A percentile compares a stretch with the other conserved stretches of the same genome.
Evolutionary conservation across 805 yeast species (phyloP).

Genomic region (Kuraishia piskuri): DNA sequence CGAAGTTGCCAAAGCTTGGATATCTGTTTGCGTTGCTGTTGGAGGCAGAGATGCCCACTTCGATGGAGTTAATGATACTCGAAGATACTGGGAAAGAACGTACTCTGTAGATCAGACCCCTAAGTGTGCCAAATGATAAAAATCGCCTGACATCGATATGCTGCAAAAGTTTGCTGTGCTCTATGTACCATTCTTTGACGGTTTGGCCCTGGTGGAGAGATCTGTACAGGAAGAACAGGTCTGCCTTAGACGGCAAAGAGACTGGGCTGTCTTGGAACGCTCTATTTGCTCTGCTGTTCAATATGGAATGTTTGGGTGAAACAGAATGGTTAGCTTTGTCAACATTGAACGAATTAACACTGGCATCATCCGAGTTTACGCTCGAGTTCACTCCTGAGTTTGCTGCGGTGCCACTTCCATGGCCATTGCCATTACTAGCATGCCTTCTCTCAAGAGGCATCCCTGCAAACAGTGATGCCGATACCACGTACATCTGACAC

Average conservation of each 20-base stretch:
- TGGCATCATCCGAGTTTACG: slow-evolving; percentile 4
- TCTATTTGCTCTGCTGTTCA: neutral
- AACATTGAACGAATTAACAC: neutral
- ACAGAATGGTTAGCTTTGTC: slow-evolving; percentile 3
- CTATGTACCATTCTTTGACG: slow-evolving; percentile 74
- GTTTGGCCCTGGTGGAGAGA: slow-evolving; percentile 73
- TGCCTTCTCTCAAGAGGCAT: slow-evolving; percentile 24
- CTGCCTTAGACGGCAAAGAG: slow-evolving; percentile 51
- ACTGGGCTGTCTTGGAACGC: slow-evolving; percentile 7
- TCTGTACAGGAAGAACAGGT: slow-evolving; percentile 64
- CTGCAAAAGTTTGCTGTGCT: slow-evolving; percentile 46
- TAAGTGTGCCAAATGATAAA: slow-evolving; percentile 75
- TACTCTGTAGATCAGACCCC: slow-evolving; percentile 76
- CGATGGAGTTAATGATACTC: slow-evolving; percentile 28
- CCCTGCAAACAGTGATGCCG: slow-evolving; percentile 25
- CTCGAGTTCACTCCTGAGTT: slow-evolving; percentile 5
- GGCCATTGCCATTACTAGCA: slow-evolving; percentile 15
- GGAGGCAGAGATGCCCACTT: slow-evolving; percentile 12
- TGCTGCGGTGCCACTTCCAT: slow-evolving; percentile 2
- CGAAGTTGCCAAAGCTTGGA: slow-evolving; percentile 1
- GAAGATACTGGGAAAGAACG: slow-evolving; percentile 62
- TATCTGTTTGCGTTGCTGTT: slow-evolving; percentile 4
- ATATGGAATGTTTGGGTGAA: slow-evolving; percentile 8
- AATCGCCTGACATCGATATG: slow-evolving; percentile 79
- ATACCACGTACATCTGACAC: slow-evolving; percentile 75